phyloP scores from a whole-genome alignment of 2,329 filamentous ascomycete species.

The Aspergillus niger region DNA sequence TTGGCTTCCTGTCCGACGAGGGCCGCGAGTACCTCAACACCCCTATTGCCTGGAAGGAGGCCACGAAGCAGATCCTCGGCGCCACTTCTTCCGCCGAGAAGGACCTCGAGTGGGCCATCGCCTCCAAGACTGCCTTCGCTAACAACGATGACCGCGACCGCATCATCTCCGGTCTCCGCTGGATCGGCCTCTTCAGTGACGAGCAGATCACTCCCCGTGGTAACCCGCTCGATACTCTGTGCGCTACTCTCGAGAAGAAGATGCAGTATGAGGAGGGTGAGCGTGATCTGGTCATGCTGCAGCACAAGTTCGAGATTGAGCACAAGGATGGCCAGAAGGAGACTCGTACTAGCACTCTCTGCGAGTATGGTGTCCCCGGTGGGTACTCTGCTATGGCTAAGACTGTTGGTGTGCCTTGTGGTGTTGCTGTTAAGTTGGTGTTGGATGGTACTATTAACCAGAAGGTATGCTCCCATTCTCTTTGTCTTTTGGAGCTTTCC shows the following conservation, averaged over 20 bases:
- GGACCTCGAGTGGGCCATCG: constrained; percentile 73
- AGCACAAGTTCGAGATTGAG: constrained; percentile 74
- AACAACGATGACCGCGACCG: constrained; percentile 68
- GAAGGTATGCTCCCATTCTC: constrained; percentile 42
- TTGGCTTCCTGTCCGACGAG: constrained; percentile 81
- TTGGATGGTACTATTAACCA: constrained; percentile 72
- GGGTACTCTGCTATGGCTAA: constrained; percentile 85
- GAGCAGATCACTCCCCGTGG: constrained; percentile 69
- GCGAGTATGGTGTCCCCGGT: constrained; percentile 76
- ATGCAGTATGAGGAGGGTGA: constrained; percentile 83
- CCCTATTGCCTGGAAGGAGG: constrained; percentile 78
- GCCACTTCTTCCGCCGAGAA: constrained; percentile 65
- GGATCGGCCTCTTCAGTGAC: constrained; percentile 69
- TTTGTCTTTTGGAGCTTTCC: too few species aligned
- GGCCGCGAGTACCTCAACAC: constrained; percentile 65
- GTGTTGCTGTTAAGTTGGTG: constrained; percentile 75
- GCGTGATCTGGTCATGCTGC: constrained; percentile 75
- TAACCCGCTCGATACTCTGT: constrained; percentile 88
- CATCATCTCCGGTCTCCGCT: constrained; percentile 71
- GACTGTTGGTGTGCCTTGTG: constrained; percentile 74
- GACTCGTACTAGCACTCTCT: constrained; percentile 77
- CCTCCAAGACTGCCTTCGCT: constrained; percentile 72
- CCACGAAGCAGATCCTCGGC: constrained; percentile 74
- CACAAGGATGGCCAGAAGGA: constrained; percentile 75
- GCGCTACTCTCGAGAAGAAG: constrained; percentile 84